Base-by-base conservation (phyloP, 169 alveolate species). In the Plasmodium gallinaceum region DNA sequence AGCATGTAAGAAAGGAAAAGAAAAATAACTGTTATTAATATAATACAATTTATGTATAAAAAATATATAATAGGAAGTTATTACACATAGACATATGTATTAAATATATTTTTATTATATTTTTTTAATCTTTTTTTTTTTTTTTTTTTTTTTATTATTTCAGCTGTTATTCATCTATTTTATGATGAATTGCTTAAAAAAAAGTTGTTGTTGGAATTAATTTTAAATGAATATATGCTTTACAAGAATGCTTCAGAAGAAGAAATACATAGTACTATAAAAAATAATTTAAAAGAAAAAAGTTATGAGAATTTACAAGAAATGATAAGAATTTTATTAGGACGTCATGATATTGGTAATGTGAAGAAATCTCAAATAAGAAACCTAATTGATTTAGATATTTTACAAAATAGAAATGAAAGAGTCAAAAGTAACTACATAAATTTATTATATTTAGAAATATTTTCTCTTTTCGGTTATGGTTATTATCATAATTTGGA, bases 381-480 rank as follows among this genome's bases (percentile, higher is more conserved):
- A 51, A 78, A 78, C 64, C 9, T 78, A 18, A 78, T 65, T 12
- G 66, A 78, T 20, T 24, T 65, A 60, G 42, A 86, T 7, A 86
- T 86, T 8, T 65, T 60, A 51, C 57, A 86, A 45, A 37, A 46
- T 5, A 24, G 60, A 71, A 69, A 52, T 54, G 58, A 61, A 37
- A 72, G 60, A 8, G 62, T 71, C 8, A 52, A 70, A 72, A 57
- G 52, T 42, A 72, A 48, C 10, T 86, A 86, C 66, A 37, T 58
- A 20, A 20, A 86, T 51, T n/a, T 86, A 32, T 52, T 86, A 39
- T 72, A 86, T 57, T 54, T 61, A 42, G 92, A 86, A 65, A 10
- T 86, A 61, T 71, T 18, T 39, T 69, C 88, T 16, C 48, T 86
- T 32, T 72, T 86, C 42, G 65, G 54, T 9, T 70, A 45, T 86